Base-by-base conservation (phyloP, 768 basidiomycete genomes). In the Rhodotorula graminis region DNA sequence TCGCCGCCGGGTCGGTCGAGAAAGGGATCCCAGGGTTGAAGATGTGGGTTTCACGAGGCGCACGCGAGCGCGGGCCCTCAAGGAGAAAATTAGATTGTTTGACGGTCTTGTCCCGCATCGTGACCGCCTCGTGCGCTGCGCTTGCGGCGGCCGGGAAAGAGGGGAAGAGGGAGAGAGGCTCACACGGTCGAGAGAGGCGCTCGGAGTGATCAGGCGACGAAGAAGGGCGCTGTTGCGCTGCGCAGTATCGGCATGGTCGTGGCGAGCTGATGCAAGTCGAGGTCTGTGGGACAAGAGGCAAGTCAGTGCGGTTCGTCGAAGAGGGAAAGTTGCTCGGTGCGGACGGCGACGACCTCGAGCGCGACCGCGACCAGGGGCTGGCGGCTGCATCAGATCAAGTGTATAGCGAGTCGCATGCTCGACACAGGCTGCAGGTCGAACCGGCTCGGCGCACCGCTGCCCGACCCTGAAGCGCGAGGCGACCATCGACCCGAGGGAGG, bases 341-440 rank as follows among this genome's bases (percentile, higher is more conserved):
- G 12, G 25, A n/a, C n/a, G n/a, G n/a, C n/a, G n/a, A n/a, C 27
- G 25, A 23, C 50, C 27, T 37, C 37, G 37, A 37, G 37, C 37
- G 37, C 37, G 59, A 16, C 27, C 16, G 14, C 42, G 42, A 5
- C 27, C 37, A 9, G 40, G n/a, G 62, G 27, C 11, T 25, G 15
- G 23, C 23, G 29, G 31, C 3, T 25, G 46, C 46, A 12, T 66
- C 65, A 52, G 65, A 49, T 66, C 65, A 66, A 66, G 65, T 66
- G 65, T 66, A 66, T 31, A n/a, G 21, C 10, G 29, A 29, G 55
- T 65, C 65, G 47, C 65, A 66, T 37, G 57, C 65, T 66, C 65
- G 40, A 66, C 65, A 10, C 65, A 60, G 58, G 47, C 37, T 25
- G 46, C 23, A 18, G 23, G 16, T 31, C 19, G 31, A 2, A 3